A percentile compares a stretch with the other conserved stretches of the same genome.
Evolutionary conservation across 1,284 basidiomycete species (phyloP).

Genomic region (Fomitopsis palustris): DNA sequence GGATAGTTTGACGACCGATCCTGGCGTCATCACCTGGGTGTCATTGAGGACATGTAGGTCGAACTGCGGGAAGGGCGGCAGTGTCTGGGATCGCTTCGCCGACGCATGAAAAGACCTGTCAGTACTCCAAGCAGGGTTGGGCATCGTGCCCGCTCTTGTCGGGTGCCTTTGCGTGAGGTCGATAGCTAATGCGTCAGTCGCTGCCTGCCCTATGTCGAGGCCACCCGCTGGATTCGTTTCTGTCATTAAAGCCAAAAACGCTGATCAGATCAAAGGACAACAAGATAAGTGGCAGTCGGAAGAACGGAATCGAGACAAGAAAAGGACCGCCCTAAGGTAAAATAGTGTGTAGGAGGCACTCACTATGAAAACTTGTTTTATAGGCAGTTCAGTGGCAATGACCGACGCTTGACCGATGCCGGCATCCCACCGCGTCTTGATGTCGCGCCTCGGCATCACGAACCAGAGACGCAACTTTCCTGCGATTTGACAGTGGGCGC

Average conservation of each 20-base stretch:
- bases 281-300: not conserved
- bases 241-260: too few species aligned
- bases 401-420: not conserved
- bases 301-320: not conserved
- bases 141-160: not conserved
- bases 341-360: not conserved
- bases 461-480: not conserved
- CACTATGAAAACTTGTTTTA: not conserved
- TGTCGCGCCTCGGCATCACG: not conserved
- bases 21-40: not conserved
- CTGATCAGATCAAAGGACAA: not conserved
- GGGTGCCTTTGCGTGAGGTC: not conserved
- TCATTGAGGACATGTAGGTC: not conserved
- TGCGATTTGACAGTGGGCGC: conserved; percentile 1
- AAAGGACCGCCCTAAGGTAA: not conserved
- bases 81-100: not conserved
- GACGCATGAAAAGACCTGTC: not conserved
- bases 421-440: not conserved
- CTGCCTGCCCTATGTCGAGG: not conserved
- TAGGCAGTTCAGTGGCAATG: not conserved
- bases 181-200: not conserved
- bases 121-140: not conserved
- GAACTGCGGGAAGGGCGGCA: not conserved
- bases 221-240: not conserved
- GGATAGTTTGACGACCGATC: not conserved